These are phyloP conservation scores for Lasiosphaeria hispida DNA, from an alignment of 495 filamentous ascomycete genomes.

Conservation along the genomic window DNA sequence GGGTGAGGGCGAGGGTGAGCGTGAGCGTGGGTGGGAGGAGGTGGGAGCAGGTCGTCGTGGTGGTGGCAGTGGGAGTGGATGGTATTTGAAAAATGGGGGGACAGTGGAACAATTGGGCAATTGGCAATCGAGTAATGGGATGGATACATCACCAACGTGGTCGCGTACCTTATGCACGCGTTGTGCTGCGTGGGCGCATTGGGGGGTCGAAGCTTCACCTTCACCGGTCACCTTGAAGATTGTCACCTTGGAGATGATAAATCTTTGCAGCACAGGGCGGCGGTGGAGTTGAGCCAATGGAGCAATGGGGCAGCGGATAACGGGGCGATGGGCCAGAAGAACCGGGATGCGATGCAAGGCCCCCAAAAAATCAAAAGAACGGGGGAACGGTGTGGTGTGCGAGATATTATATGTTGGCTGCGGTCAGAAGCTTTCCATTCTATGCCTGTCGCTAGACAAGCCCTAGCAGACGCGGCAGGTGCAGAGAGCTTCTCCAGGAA, in stretches of 20 bases:
- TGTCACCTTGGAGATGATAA: no score
- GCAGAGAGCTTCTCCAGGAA: background rate
- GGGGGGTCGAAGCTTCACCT: no score
- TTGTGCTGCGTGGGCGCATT: no score
- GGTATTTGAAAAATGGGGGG: background rate
- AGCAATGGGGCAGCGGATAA: no score
- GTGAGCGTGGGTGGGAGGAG: slow-evolving; percentile 8
- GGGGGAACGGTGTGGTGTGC: background rate
- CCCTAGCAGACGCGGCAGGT: no score
- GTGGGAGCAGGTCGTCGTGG: background rate
- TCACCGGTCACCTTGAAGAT: background rate
- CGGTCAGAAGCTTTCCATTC: background rate
- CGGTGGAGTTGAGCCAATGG: no score
- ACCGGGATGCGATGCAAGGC: background rate
- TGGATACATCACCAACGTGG: background rate
- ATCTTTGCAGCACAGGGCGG: no score
- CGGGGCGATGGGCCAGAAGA: background rate
- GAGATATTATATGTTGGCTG: slow-evolving; percentile 2
- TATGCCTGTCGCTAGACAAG: background rate
- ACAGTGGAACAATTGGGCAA: background rate
- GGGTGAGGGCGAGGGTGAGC: background rate
- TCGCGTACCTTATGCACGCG: no score
- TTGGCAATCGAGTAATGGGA: no score
- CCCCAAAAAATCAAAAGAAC: background rate
- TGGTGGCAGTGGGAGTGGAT: background rate